Conservation (phyloP, 257 asterid genomes). For the Craterostigma plantagineum region DNA sequence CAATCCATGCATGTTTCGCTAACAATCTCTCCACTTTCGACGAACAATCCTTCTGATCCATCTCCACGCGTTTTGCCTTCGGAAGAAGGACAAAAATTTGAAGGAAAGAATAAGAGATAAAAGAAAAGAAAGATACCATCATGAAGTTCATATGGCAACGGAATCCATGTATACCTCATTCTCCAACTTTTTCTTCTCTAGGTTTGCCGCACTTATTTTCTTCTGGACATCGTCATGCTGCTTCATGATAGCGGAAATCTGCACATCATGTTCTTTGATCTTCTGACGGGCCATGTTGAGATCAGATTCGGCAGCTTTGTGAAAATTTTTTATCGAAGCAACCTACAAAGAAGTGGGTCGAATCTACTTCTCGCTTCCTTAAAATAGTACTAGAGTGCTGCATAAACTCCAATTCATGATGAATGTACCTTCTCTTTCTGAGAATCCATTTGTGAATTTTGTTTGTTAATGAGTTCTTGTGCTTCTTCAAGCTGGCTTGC, state of each 20-base stretch:
- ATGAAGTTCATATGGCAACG: too few species aligned
- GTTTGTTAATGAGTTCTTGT: slow-evolving; percentile 36
- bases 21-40: slow-evolving; percentile 65
- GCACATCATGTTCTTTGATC: slow-evolving; percentile 80
- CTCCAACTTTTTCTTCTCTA: slow-evolving; percentile 84
- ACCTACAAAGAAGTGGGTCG: slow-evolving; percentile 26
- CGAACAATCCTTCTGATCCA: slow-evolving; percentile 76
- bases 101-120: slow-evolving; percentile 1
- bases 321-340: slow-evolving; percentile 30
- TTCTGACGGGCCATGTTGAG: slow-evolving; percentile 60
- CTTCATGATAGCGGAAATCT: slow-evolving; percentile 53
- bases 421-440: slow-evolving; percentile 51
- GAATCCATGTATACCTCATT: slow-evolving; percentile 62
- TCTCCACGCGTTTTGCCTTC: slow-evolving; percentile 85
- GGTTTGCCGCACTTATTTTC: slow-evolving; percentile 52
- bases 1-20: slow-evolving; percentile 85
- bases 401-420: slow-evolving; percentile 4
- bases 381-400: slow-evolving; percentile 6
- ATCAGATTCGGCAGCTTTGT: slow-evolving; percentile 44
- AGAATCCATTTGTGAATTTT: slow-evolving; percentile 39
- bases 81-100: slow-evolving; percentile 1
- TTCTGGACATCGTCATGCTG: slow-evolving; percentile 55
- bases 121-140: slow-evolving; percentile 1
- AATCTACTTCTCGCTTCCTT: slow-evolving; percentile 5
- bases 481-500: slow-evolving; percentile 48